Base-by-base conservation (phyloP, 2,329 filamentous ascomycete species). In the Aspergillus floridensis region DNA sequence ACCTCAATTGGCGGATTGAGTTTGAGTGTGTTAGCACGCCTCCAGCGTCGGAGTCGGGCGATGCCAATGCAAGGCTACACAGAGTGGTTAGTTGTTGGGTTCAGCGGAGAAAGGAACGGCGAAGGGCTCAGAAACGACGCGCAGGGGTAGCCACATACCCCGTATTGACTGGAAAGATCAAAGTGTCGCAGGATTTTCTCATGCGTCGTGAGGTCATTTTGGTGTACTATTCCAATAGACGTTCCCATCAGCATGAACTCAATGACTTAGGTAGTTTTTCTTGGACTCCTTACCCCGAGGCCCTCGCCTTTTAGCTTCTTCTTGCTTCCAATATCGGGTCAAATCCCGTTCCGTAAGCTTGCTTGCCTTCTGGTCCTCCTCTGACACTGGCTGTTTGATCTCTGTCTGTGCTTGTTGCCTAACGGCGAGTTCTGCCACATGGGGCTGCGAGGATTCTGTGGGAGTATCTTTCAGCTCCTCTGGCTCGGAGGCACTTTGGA, bases 181-280 rank as follows among this genome's bases (percentile, higher is more conserved):
- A 95, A 99, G 73, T 96, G 91, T 63, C 93, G 82, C 69, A 98
- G 76, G 26, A 98, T 86, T 80, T 93, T 96, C 81, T 98, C 93
- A 58, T 89, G 82, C 49, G 90, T 66, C 11, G 81, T 83, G 66
- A 98, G 72, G 2, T 82, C 88, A 68, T 88, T 76, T 76, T 96
- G 92, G 70, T 98, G 95, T 38, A 96, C 87, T 80, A 38, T 59
- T 53, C 29, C 24, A 19, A 54, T 3, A 2, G 19, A 49, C 50
- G 3, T 24, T 6, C 22, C n/a, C 19, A 54, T 59, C 29, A 59
- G 44, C 46, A 5, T 46, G n/a, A 31, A 44, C 12, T 10, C 24
- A 51, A 44, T 19, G 6, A n/a, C 44, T 46, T 32, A 1, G 4
- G 1, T 7, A 8, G 8, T n/a, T 19, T 35, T 47, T 47, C 38